Evolutionary conservation across 208 protist genomes (phyloP).

Genomic region (Herpetomonas samuelpessoai): DNA sequence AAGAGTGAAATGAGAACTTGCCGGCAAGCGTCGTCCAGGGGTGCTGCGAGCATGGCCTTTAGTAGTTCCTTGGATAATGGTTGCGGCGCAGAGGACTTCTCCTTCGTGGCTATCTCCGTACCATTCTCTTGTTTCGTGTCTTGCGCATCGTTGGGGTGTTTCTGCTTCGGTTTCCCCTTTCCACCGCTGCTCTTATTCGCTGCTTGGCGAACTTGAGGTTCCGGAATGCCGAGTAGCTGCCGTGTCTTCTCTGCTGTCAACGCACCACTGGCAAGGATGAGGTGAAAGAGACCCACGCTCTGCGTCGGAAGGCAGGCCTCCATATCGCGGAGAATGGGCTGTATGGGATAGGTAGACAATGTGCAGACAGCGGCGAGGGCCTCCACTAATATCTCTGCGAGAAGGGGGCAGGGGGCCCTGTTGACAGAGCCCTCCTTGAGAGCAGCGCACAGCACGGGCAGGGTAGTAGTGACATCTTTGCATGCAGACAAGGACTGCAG

Average conservation of each 20-base stretch:
- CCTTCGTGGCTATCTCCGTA: background rate
- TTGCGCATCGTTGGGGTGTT: too few species aligned
- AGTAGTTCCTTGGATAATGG: slow-evolving; percentile 28
- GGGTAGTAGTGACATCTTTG: slow-evolving; percentile 48
- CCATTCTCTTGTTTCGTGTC: too few species aligned
- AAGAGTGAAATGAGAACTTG: slow-evolving; percentile 47
- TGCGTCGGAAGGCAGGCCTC: slow-evolving; percentile 29
- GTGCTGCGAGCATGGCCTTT: slow-evolving; percentile 30
- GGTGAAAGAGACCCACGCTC: slow-evolving; percentile 40
- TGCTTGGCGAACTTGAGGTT: background rate
- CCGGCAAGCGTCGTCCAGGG: slow-evolving; percentile 48
- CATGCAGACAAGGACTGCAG: slow-evolving; percentile 20
- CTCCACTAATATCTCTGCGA: slow-evolving; percentile 43
- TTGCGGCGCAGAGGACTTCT: background rate
- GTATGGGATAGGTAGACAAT: slow-evolving; percentile 58
- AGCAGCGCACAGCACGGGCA: slow-evolving; percentile 73
- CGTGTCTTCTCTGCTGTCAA: slow-evolving; percentile 42
- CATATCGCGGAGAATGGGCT: slow-evolving; percentile 37
- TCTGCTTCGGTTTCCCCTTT: slow-evolving; percentile 8
- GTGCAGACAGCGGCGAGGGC: slow-evolving; percentile 27
- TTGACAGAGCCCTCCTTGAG: slow-evolving; percentile 45
- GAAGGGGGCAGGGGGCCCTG: slow-evolving; percentile 30
- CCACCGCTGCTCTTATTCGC: background rate
- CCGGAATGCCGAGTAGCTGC: slow-evolving; percentile 37
- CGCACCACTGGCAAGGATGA: slow-evolving; percentile 34